A percentile compares a stretch with the other conserved stretches of the same genome.
phyloP scores from a whole-genome alignment of 2,329 filamentous ascomycete species.

The Proliferodiscus dingleyae region DNA sequence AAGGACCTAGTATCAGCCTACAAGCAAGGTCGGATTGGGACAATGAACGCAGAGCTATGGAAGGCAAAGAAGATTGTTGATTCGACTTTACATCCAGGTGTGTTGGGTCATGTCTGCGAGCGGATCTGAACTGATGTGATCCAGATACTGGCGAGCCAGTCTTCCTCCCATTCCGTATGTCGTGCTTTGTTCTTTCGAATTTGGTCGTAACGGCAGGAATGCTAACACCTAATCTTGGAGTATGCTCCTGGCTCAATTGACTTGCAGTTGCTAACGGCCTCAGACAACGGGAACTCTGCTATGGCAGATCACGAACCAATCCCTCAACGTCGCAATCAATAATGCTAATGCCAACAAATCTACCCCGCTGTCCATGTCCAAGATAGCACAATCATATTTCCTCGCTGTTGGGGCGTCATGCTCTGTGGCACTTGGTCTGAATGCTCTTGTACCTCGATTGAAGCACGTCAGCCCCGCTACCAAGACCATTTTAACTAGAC shows the following conservation, averaged over 20 bases:
- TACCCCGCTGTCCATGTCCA: constrained; percentile 73
- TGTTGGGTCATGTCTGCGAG: constrained; percentile 21
- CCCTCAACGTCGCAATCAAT: constrained; percentile 97
- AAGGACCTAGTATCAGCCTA: constrained; percentile 78
- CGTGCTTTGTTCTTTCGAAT: constrained; percentile 88
- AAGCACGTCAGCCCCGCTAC: constrained; percentile 71
- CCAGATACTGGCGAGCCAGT: constrained; percentile 89
- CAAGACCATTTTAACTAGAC: constrained; percentile 70
- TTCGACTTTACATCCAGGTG: constrained; percentile 92
- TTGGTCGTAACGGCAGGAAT: constrained; percentile 93
- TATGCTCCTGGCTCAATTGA: constrained; percentile 35
- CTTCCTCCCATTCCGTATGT: constrained; percentile 96
- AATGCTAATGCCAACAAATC: constrained; percentile 98
- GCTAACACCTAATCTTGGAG: constrained; percentile 81
- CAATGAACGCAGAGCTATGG: constrained; percentile 92
- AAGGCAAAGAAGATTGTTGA: constrained; percentile 95
- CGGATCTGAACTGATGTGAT: constrained; percentile 4
- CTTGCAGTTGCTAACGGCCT: constrained; percentile 9
- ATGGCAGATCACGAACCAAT: constrained; percentile 97
- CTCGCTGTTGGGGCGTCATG: constrained; percentile 91
- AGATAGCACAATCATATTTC: constrained; percentile 84
- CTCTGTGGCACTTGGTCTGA: constrained; percentile 87
- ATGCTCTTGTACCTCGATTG: constrained; percentile 80
- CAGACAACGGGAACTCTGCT: constrained; percentile 78
- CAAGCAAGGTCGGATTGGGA: constrained; percentile 72